Percentiles rank a stretch among this genome's conserved stretches.
phyloP scores from a whole-genome alignment of 176 grass and related monocot species.

The Bromus sterilis region DNA sequence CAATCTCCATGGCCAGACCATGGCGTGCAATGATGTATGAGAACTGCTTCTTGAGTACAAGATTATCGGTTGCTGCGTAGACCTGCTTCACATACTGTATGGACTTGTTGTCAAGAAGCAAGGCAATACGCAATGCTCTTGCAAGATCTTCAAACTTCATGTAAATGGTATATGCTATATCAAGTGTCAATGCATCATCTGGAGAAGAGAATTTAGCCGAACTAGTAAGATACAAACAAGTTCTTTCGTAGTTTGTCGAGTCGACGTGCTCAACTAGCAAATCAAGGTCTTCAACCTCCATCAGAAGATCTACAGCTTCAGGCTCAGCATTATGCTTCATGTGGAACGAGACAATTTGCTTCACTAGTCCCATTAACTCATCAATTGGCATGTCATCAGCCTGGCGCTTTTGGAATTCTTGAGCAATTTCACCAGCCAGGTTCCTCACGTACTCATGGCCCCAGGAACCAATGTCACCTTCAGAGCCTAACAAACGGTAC shows the following conservation, averaged over 20 bases:
- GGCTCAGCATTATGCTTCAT: conserved; percentile 99
- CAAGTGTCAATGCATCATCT: conserved; percentile 82
- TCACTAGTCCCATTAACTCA: conserved; percentile 87
- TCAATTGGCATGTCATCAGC: conserved; percentile 89
- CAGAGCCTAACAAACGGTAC: conserved; percentile 77
- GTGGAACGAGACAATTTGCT: conserved; percentile 98
- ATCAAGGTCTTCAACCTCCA: conserved; percentile 99
- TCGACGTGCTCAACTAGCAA: conserved; percentile 94
- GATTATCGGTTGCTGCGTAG: conserved; percentile 67
- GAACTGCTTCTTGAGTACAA: conserved; percentile 90
- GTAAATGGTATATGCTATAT: conserved; percentile 89
- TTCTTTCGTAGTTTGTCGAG: conserved; percentile 78
- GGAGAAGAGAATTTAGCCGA: conserved; percentile 75
- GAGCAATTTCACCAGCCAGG: conserved; percentile 88
- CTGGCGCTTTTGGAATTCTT: conserved; percentile 96
- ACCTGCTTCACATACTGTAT: conserved; percentile 88
- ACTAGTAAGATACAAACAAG: conserved; percentile 92
- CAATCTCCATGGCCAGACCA: conserved; percentile 80
- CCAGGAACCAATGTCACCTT: conserved; percentile 97
- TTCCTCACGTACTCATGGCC: conserved; percentile 97
- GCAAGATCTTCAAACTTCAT: conserved; percentile 88
- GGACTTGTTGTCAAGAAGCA: conserved; percentile 72
- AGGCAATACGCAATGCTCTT: conserved; percentile 72
- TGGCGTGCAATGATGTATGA: conserved; percentile 86
- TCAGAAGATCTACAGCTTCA: conserved; percentile 97